Percentiles rank a stretch among this genome's conserved stretches.
phyloP scores from a whole-genome alignment of 2,329 filamentous ascomycete genomes.

The Cladosporium velox region DNA sequence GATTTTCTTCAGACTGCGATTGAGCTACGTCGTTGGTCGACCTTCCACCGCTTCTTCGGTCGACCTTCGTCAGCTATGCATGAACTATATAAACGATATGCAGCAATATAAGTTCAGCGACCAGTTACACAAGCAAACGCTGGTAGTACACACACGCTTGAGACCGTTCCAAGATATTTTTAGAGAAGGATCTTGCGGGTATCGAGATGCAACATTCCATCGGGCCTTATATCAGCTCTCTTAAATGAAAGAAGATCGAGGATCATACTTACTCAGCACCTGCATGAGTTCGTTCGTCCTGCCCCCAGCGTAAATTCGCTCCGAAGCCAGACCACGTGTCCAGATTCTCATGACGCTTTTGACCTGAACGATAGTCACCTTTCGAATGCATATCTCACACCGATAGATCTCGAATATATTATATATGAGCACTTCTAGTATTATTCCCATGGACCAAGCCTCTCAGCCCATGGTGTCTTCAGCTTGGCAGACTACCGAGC shows the following conservation, averaged over 20 bases:
- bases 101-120: background rate
- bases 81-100: background rate
- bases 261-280: background rate
- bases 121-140: background rate
- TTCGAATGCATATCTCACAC: background rate
- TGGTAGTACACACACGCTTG: background rate
- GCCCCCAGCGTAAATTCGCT: background rate
- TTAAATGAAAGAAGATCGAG: background rate
- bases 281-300: background rate
- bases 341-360: background rate
- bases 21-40: background rate
- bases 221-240: background rate
- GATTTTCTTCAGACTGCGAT: background rate
- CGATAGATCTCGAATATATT: background rate
- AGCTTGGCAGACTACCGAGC: background rate
- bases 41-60: background rate
- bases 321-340: background rate
- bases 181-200: background rate
- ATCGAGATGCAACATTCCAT: background rate
- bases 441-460: background rate
- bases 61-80: background rate
- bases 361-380: background rate
- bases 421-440: background rate
- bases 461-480: background rate
- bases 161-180: too few species aligned